phyloP scores from a whole-genome alignment of 257 asterid species.

The Vinca minor region DNA sequence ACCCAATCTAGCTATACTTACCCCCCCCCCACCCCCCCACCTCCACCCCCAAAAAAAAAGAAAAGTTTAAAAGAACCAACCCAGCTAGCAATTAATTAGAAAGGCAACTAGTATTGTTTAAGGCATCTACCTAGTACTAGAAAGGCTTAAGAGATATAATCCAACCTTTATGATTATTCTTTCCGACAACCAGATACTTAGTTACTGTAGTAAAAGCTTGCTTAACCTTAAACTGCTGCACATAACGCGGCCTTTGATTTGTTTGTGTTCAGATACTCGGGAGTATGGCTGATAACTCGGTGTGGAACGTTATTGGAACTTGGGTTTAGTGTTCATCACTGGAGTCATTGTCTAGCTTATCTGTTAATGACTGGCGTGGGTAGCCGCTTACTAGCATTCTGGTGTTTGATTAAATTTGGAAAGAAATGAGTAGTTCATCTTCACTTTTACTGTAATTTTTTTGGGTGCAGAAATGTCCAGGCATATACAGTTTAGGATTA shows the following conservation, averaged over 20 bases:
- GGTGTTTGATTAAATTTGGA: conserved; percentile 54
- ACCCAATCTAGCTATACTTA: too few relatives aligned
- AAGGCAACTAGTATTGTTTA: neutral
- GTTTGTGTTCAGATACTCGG: conserved; percentile 41
- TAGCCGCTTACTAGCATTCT: conserved; percentile 61
- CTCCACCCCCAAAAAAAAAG: too few relatives aligned
- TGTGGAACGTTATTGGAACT: conserved; percentile 62
- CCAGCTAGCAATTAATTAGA: neutral
- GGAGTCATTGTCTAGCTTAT: conserved; percentile 34
- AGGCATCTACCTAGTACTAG: neutral
- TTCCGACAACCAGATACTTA: neutral
- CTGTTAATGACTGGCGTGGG: conserved; percentile 47
- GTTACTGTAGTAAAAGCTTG: neutral
- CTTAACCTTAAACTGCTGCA: neutral
- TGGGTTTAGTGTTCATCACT: conserved; percentile 62
- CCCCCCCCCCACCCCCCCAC: too few relatives aligned
- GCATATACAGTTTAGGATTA: neutral
- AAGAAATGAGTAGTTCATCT: conserved; percentile 44
- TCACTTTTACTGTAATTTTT: neutral
- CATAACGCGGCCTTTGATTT: neutral
- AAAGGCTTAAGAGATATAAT: neutral
- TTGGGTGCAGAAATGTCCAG: neutral
- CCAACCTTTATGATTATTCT: neutral
- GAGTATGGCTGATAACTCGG: conserved; percentile 94
- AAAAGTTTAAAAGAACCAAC: too few relatives aligned